Evolutionary conservation across 2,329 filamentous ascomycete genomes (phyloP), one percentile per base, ranked within the genome.

Genomic region (Ascochyta viciae-villosae): DNA sequence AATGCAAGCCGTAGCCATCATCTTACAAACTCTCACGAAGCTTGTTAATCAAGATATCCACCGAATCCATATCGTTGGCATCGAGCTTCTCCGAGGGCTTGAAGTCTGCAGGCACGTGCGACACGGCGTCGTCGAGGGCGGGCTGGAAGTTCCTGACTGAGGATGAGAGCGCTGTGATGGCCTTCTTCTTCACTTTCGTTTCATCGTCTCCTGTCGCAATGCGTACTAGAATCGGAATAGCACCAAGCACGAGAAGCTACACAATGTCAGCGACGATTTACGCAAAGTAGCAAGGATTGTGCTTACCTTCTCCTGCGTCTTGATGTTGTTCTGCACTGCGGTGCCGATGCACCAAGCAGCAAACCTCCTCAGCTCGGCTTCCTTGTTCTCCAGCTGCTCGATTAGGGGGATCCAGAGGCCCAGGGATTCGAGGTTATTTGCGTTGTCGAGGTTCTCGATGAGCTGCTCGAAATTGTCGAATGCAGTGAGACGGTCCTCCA

Each of bases 331-430:
- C 82, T 98, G 93, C 57, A 99, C 95, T 9, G 95, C 94, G 6
- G 93, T 97, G 46, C 91, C 92, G 55, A 95, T 81, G 79, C 92
- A 97, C 91, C 92, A 96, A n/a, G 92, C 92, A 3, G 94, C 93
- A 85, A 92, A 92, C 67, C 83, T 87, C 62, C 93, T 83, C 70
- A 96, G 81, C 61, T 95, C 90, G 6, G 82, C 73, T 70, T 95
- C 89, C 10, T 84, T 81, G 68, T 88, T 83, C 45, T 82, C 81
- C 13, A 99, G 81, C 61, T 89, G 86, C 8, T 82, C 77, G 10
- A 97, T 80, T 35, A 99, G 81, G 9, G 91, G 91, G 10, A 85
- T 84, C 95, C 95, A 99, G 29, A 98, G 82, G 6, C 84, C 84
- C 19, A 97, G 80, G 26, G 85, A 85, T 63, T 87, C 87, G 66